These are phyloP conservation scores for Fragaria vesca DNA, from an alignment of 306 rosid species.

Conservation along the genomic window DNA sequence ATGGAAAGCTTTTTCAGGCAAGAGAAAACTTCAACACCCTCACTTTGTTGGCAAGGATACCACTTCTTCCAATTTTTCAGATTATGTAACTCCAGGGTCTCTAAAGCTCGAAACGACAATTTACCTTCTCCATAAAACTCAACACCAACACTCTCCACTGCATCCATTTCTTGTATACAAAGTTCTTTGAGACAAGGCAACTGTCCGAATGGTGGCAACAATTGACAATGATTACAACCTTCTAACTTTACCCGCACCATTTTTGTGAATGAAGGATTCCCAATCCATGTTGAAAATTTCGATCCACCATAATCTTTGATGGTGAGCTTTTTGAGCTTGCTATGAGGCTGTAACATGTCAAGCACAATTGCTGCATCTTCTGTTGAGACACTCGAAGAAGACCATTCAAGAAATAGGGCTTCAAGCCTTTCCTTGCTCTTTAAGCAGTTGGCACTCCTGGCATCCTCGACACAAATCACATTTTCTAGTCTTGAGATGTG, in stretches of 20 bases:
- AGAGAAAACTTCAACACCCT: background rate
- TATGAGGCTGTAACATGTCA: conserved; percentile 1
- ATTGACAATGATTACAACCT: conserved; percentile 1
- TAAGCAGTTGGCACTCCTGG: too few species aligned
- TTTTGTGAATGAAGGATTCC: background rate
- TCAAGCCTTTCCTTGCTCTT: too few species aligned
- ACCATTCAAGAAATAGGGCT: background rate
- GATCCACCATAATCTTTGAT: background rate
- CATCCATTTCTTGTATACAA: background rate
- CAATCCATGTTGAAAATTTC: conserved; percentile 10
- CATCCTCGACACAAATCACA: too few species aligned
- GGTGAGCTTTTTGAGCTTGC: background rate
- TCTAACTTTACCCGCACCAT: background rate
- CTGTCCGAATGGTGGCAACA: conserved; percentile 2
- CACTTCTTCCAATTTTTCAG: background rate
- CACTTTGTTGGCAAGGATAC: background rate
- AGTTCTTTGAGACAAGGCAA: background rate
- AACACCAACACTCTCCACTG: background rate
- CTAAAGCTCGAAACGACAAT: background rate
- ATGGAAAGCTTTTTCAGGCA: background rate
- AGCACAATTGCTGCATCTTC: background rate
- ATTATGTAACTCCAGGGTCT: background rate
- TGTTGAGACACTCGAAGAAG: background rate
- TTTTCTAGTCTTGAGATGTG: too few species aligned
- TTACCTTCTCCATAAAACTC: conserved; percentile 5